These are phyloP conservation scores for Kodamaea laetipori DNA, from an alignment of 805 yeast genomes.

Conservation along the genomic window DNA sequence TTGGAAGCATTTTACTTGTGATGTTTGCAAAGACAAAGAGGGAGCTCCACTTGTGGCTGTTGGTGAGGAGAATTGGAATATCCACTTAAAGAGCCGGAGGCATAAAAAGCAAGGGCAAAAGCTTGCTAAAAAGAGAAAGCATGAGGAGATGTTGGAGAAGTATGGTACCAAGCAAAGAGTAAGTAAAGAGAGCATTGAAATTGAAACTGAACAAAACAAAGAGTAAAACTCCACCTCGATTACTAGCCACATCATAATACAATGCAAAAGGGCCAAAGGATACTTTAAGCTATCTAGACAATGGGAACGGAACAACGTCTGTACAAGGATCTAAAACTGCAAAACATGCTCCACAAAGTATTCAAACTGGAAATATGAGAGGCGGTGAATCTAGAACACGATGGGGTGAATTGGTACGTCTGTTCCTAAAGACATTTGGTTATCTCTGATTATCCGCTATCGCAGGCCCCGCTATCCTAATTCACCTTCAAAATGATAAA, in stretches of 20 bases:
- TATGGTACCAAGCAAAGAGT: conserved; percentile 6
- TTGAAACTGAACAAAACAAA: background rate
- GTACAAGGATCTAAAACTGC: too few species aligned
- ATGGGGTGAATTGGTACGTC: too few species aligned
- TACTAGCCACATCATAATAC: too few species aligned
- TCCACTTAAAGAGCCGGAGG: conserved; percentile 66
- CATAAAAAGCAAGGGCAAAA: conserved; percentile 59
- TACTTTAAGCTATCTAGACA: too few species aligned
- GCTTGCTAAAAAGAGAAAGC: conserved; percentile 53
- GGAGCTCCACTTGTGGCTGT: conserved; percentile 63
- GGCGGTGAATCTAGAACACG: too few species aligned
- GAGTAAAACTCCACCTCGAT: background rate
- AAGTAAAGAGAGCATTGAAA: background rate
- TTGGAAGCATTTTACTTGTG: conserved; percentile 75
- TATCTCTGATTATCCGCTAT: too few species aligned
- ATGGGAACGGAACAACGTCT: too few species aligned
- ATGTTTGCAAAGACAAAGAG: conserved; percentile 57
- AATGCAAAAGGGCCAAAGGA: too few species aligned
- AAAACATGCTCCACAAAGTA: too few species aligned
- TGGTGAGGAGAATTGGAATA: conserved; percentile 70
- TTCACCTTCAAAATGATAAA: background rate
- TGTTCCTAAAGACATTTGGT: too few species aligned
- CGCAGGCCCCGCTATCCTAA: background rate
- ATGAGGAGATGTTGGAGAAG: conserved; percentile 43
- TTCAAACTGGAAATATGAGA: too few species aligned